Conservation (phyloP, 768 basidiomycete genomes). For the Tylopilus rubrobrunneus region DNA sequence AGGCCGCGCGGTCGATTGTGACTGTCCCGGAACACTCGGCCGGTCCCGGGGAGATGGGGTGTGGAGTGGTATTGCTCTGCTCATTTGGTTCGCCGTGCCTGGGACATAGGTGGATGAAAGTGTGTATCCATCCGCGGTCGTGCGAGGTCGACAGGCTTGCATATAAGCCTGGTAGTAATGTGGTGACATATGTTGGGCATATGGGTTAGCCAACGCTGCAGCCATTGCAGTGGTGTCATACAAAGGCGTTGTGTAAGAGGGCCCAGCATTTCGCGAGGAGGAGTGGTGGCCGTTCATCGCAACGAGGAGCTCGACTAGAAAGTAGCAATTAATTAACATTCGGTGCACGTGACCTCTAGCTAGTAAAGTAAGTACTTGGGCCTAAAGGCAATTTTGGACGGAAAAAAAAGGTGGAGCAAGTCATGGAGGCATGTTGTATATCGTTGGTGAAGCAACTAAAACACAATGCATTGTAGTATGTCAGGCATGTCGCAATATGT, state of each 20-base stretch:
- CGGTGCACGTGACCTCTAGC: conserved; percentile 19
- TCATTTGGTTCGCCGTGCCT: conserved; percentile 1
- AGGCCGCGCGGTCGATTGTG: conserved; percentile 8
- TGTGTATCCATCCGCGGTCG: conserved; percentile 35
- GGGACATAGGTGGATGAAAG: conserved; percentile 38
- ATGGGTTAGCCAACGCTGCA: conserved; percentile 27
- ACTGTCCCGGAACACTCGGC: neutral
- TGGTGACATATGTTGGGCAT: conserved; percentile 32
- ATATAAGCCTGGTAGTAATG: conserved; percentile 58
- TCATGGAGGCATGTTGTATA: conserved; percentile 24
- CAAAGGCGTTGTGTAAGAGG: conserved; percentile 14
- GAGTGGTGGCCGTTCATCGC: conserved; percentile 13
- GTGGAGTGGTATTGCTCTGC: neutral
- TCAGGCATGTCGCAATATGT: conserved; percentile 27
- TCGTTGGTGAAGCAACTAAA: conserved; percentile 23
- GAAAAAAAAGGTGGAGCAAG: conserved; percentile 3
- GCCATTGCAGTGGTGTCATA: conserved; percentile 26
- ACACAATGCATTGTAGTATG: conserved; percentile 33
- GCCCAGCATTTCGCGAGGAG: conserved; percentile 1
- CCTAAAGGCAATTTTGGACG: conserved; percentile 2
- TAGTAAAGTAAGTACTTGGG: neutral
- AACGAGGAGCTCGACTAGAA: neutral
- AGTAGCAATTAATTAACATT: neutral
- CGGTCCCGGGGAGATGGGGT: neutral
- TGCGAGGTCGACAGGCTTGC: conserved; percentile 29